These are phyloP conservation scores for Astragalus membranaceus DNA, from an alignment of 306 rosid species.

Conservation along the genomic window DNA sequence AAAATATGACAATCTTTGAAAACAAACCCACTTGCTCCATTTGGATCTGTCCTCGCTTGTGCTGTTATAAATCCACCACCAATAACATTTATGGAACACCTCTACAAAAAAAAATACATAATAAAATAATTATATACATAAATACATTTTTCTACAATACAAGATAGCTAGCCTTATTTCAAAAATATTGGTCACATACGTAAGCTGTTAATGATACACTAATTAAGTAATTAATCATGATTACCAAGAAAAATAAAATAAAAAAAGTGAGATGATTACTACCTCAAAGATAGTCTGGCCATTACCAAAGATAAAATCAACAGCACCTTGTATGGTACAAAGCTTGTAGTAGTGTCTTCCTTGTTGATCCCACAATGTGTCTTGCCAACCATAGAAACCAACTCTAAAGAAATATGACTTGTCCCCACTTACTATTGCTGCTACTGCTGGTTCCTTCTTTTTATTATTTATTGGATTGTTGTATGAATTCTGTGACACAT, in stretches of 20 bases:
- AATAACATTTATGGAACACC: slow-evolving; percentile 52
- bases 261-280: background rate
- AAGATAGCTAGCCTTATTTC: too few relatives aligned
- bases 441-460: slow-evolving; percentile 44
- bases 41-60: slow-evolving; percentile 53
- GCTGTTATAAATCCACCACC: slow-evolving; percentile 71
- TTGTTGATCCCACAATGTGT: slow-evolving; percentile 69
- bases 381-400: slow-evolving; percentile 77
- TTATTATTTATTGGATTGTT: slow-evolving; percentile 38
- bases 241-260: background rate
- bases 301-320: slow-evolving; percentile 80
- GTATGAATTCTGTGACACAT: slow-evolving; percentile 47
- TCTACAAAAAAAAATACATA: slow-evolving; percentile 23
- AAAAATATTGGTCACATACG: too few relatives aligned
- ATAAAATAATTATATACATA: background rate
- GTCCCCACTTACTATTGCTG: slow-evolving; percentile 64
- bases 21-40: slow-evolving; percentile 59
- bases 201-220: too few relatives aligned
- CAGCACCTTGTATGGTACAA: slow-evolving; percentile 83
- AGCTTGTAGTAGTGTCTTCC: slow-evolving; percentile 72
- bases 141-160: background rate
- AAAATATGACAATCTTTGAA: slow-evolving; percentile 47
- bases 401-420: slow-evolving; percentile 46
- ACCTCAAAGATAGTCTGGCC: slow-evolving; percentile 79
- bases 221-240: background rate